phyloP scores from a whole-genome alignment of 305 asterid genomes.

The Petunia hybrid region DNA sequence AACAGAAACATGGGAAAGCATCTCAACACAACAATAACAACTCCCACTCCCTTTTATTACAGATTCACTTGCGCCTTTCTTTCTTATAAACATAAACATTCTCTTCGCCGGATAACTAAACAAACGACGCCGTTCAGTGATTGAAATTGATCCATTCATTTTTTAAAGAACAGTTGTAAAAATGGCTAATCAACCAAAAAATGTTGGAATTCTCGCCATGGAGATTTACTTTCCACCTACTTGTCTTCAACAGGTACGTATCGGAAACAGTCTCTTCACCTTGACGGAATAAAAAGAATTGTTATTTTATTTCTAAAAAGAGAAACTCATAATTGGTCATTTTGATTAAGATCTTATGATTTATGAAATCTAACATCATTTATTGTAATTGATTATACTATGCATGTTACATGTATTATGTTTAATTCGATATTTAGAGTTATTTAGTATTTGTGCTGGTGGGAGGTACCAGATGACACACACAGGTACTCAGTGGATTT shows the following conservation, averaged over 20 bases:
- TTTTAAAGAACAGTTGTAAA: neutral
- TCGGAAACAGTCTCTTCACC: too few relatives aligned
- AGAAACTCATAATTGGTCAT: slow-evolving; percentile 15
- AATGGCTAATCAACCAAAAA: slow-evolving; percentile 69
- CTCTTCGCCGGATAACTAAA: slow-evolving; percentile 21
- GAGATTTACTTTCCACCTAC: slow-evolving; percentile 96
- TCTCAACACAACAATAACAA: slow-evolving; percentile 8
- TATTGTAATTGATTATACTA: slow-evolving; percentile 5
- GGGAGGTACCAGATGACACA: neutral
- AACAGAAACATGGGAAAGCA: slow-evolving; percentile 11
- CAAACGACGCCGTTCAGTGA: neutral
- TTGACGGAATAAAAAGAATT: neutral
- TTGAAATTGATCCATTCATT: slow-evolving; percentile 16
- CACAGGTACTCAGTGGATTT: neutral
- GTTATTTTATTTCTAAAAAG: neutral
- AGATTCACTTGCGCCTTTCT: slow-evolving; percentile 26
- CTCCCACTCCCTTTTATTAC: neutral
- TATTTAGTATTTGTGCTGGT: neutral
- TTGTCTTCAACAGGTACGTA: slow-evolving; percentile 90
- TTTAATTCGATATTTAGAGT: neutral
- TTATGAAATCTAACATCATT: slow-evolving; percentile 16
- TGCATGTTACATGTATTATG: slow-evolving; percentile 1
- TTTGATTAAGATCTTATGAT: slow-evolving; percentile 24
- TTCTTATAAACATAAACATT: neutral
- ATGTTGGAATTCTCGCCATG: slow-evolving; percentile 96